Evolutionary conservation across 2,329 filamentous ascomycete genomes (phyloP), one percentile per base, ranked within the genome.

Genomic region (Colletotrichum tabaci): DNA sequence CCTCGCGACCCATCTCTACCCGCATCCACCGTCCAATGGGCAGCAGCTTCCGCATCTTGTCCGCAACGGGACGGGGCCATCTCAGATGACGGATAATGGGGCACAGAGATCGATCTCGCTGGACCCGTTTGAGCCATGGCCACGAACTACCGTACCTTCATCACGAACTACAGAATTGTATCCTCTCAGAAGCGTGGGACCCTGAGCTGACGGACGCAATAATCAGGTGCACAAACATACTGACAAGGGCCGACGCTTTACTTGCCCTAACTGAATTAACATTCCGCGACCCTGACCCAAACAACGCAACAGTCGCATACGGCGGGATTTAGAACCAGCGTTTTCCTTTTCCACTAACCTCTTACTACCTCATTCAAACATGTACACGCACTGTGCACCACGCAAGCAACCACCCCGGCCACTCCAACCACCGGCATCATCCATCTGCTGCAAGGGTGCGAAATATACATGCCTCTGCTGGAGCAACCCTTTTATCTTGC

Each of bases 1-100:
- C 53, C 68, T 71, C 63, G 40, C 52, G 68, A 67, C 68, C 68
- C 68, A 71, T 71, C 65, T 71, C 64, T 71, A 71, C 64, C 68
- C 68, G 68, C 30, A 52, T 50, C n/a, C 4, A 46, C 64, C 65
- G 30, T 68, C 68, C 68, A 71, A 71, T 71, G 44, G 64, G 68
- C 30, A 35, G 30, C 63, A 67, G 35, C 56, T 50, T 50, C 66
- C 42, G 63, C 63, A 44, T 47, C 52, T 15, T 63, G 50, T 62
- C 56, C 64, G 18, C 57, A 61, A 68, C 58, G 68, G 65, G 58
- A 71, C 65, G 64, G 68, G 57, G 61, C 68, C 63, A 71, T 71
- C 68, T 71, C 56, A 71, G 58, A 71, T 68, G 57, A 52, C 52
- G 65, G 65, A 63, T 40, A 67, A 71, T 67, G 68, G 68, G 68